A percentile compares a stretch with the other conserved stretches of the same genome.
These are phyloP conservation scores for Gynochthodes officinalis DNA, from an alignment of 257 asterid genomes.

Conservation along the genomic window DNA sequence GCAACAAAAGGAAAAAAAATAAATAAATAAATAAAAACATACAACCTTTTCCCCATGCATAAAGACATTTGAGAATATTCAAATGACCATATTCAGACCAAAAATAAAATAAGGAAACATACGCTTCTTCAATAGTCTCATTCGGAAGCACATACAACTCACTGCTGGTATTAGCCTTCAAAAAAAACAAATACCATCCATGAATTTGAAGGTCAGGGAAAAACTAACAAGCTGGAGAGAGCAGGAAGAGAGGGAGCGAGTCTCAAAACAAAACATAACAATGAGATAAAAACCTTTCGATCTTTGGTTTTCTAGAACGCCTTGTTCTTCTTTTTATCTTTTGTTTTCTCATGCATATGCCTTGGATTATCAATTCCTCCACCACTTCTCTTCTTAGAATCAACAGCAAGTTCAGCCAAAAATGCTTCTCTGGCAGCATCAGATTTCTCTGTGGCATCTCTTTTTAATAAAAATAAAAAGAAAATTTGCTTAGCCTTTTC, in stretches of 20 bases:
- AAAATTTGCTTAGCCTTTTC: no score
- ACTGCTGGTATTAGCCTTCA: constrained; percentile 53
- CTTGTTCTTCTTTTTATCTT: constrained; percentile 79
- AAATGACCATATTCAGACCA: constrained; percentile 11
- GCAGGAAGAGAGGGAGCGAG: background rate
- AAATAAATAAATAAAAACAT: constrained; percentile 6
- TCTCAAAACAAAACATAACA: constrained; percentile 15
- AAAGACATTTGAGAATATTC: background rate
- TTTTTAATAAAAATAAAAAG: no score
- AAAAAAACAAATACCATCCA: constrained; percentile 26
- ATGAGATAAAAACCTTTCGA: constrained; percentile 58
- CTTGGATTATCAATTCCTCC: constrained; percentile 56
- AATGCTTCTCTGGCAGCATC: constrained; percentile 96
- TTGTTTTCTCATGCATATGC: constrained; percentile 58
- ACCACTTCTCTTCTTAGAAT: constrained; percentile 57
- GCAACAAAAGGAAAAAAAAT: constrained; percentile 40
- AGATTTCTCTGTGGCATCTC: constrained; percentile 94
- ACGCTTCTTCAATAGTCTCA: constrained; percentile 65
- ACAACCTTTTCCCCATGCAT: constrained; percentile 1
- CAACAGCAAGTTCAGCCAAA: constrained; percentile 90
- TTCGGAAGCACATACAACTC: constrained; percentile 38
- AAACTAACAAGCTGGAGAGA: background rate
- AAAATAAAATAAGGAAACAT: constrained; percentile 22
- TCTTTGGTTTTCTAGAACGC: constrained; percentile 71
- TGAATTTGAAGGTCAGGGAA: constrained; percentile 12